These are phyloP conservation scores for Firmiana major DNA, from an alignment of 345 rosid species.

Conservation along the genomic window DNA sequence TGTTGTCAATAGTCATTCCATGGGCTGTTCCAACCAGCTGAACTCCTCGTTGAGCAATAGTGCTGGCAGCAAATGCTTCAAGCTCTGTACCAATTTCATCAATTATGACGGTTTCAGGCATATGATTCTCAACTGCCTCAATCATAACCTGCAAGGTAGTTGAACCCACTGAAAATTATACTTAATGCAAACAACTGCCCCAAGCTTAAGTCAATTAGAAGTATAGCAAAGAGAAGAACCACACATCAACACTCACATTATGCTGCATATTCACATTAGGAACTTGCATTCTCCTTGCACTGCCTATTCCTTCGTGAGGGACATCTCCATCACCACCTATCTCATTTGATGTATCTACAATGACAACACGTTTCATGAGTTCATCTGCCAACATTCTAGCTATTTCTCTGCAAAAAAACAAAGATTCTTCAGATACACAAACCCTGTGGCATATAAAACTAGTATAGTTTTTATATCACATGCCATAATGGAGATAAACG, in stretches of 20 bases:
- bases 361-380: conserved; percentile 76
- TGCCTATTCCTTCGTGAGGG: conserved; percentile 88
- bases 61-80: conserved; percentile 96
- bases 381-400: conserved; percentile 95
- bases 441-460: neutral
- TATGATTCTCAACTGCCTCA: conserved; percentile 98
- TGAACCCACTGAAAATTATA: conserved; percentile 9
- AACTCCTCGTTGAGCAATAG: conserved; percentile 97
- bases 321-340: conserved; percentile 97
- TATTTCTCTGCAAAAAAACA: conserved; percentile 49
- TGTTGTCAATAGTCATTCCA: conserved; percentile 88
- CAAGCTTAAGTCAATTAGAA: neutral
- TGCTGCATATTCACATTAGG: conserved; percentile 92
- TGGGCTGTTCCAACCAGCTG: conserved; percentile 96
- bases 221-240: neutral
- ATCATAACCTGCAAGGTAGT: conserved; percentile 70
- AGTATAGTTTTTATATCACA: neutral
- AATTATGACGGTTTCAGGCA: conserved; percentile 89
- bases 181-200: neutral
- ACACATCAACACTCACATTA: conserved; percentile 43
- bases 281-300: conserved; percentile 98
- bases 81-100: conserved; percentile 98
- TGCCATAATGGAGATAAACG: neutral
- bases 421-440: conserved; percentile 11
- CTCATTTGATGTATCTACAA: conserved; percentile 87